Evolutionary conservation across 169 alveolate genomes (phyloP).

Genomic region (Toxoplasma gondii): DNA sequence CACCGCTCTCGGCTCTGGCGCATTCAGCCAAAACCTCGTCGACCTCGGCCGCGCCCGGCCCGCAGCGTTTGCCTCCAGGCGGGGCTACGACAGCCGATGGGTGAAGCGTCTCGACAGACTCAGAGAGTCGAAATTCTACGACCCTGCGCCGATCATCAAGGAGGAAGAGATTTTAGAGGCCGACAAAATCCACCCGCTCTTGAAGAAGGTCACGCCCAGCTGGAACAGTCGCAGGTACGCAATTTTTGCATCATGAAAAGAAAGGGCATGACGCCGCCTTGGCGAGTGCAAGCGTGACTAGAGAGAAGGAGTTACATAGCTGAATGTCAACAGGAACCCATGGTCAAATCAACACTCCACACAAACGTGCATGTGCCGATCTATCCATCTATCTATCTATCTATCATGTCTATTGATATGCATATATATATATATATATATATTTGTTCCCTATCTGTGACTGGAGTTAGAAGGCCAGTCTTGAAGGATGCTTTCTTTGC

Average conservation of each 20-base stretch:
- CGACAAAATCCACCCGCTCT: slow-evolving; percentile 27
- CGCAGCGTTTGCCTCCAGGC: neutral
- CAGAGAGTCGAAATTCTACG: neutral
- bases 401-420: neutral
- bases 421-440: neutral
- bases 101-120: slow-evolving; percentile 26
- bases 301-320: too few relatives aligned
- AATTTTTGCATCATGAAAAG: neutral
- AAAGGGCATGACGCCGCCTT: too few relatives aligned
- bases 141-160: neutral
- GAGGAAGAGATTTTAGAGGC: neutral
- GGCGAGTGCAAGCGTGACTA: too few relatives aligned
- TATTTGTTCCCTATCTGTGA: neutral
- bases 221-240: slow-evolving; percentile 52
- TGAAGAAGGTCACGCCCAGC: slow-evolving; percentile 17
- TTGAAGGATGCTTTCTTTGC: too few relatives aligned
- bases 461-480: neutral
- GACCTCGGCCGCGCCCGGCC: neutral
- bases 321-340: too few relatives aligned
- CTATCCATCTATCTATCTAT: neutral
- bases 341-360: too few relatives aligned
- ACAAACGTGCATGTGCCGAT: neutral
- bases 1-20: neutral
- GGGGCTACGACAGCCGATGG: slow-evolving; percentile 31
- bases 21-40: neutral